phyloP scores from a whole-genome alignment of 192 early-diverging fungal genomes.

The Mortierella alpina region DNA sequence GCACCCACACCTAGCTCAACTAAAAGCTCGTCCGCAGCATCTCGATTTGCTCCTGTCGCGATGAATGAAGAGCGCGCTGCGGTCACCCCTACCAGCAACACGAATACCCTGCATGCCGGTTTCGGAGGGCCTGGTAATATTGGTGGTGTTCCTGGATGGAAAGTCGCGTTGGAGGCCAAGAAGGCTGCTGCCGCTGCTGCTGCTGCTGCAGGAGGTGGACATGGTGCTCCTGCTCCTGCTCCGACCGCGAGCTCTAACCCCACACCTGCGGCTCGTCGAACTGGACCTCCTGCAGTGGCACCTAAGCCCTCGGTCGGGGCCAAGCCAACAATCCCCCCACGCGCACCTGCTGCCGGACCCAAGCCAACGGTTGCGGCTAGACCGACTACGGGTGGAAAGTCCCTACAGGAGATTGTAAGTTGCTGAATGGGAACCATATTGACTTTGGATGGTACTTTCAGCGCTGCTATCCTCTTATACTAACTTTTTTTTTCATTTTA shows the following conservation, averaged over 20 bases:
- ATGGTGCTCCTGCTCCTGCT: constrained; percentile 17
- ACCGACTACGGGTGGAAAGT: constrained; percentile 41
- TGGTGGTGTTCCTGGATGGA: constrained; percentile 65
- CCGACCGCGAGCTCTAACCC: constrained; percentile 30
- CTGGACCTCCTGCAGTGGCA: constrained; percentile 34
- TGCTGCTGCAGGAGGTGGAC: constrained; percentile 33
- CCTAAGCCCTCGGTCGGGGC: constrained; percentile 40
- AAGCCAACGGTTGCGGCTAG: constrained; percentile 44
- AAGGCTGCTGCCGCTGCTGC: constrained; percentile 58
- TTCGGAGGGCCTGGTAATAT: constrained; percentile 47
- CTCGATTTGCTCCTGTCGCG: constrained; percentile 31
- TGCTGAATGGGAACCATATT: background rate
- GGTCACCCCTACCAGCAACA: constrained; percentile 34
- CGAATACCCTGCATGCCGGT: constrained; percentile 35
- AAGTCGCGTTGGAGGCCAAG: constrained; percentile 66
- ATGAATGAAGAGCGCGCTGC: constrained; percentile 14
- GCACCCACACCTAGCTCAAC: constrained; percentile 5
- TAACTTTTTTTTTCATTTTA: background rate
- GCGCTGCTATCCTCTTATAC: background rate
- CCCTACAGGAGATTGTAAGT: constrained; percentile 52
- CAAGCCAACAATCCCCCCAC: constrained; percentile 38
- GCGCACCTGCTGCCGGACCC: constrained; percentile 35
- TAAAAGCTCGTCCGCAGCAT: constrained; percentile 10
- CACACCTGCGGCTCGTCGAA: constrained; percentile 41
- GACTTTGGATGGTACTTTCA: background rate